These are phyloP conservation scores for Clarireedia monteithiana DNA, from an alignment of 2,329 filamentous ascomycete species.

Conservation along the genomic window DNA sequence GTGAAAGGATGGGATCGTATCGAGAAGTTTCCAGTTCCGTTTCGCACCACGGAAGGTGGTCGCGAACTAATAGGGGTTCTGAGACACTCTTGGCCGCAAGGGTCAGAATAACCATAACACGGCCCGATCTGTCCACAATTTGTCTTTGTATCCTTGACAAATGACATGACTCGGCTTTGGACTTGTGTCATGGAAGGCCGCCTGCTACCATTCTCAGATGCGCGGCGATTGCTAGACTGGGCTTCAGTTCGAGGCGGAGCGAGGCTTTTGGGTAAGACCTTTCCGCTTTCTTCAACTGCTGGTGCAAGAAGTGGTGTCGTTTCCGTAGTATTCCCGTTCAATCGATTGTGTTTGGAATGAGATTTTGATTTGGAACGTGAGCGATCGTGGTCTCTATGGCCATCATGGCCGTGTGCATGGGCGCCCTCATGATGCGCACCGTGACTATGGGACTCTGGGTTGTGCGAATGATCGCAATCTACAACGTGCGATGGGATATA, in stretches of 20 bases:
- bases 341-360: background rate
- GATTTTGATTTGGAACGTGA: background rate
- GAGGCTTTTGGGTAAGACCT: background rate
- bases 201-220: slow-evolving; percentile 22
- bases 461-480: slow-evolving; percentile 70
- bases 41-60: slow-evolving; percentile 10
- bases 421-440: slow-evolving; percentile 21
- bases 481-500: slow-evolving; percentile 73
- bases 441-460: slow-evolving; percentile 38
- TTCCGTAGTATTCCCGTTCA: slow-evolving; percentile 19
- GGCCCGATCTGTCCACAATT: slow-evolving; percentile 54
- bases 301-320: slow-evolving; percentile 23
- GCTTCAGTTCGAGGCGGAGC: background rate
- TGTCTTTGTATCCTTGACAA: slow-evolving; percentile 56
- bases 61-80: slow-evolving; percentile 23
- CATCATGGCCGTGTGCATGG: background rate
- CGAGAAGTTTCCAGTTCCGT: slow-evolving; percentile 12
- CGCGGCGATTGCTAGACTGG: slow-evolving; percentile 4
- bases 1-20: slow-evolving; percentile 1
- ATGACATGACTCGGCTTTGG: slow-evolving; percentile 51
- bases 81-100: slow-evolving; percentile 58
- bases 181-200: slow-evolving; percentile 48
- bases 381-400: background rate
- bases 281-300: slow-evolving; percentile 10
- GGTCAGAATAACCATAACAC: slow-evolving; percentile 58